These are phyloP conservation scores for Salix udensis DNA, from an alignment of 345 rosid species.

Conservation along the genomic window DNA sequence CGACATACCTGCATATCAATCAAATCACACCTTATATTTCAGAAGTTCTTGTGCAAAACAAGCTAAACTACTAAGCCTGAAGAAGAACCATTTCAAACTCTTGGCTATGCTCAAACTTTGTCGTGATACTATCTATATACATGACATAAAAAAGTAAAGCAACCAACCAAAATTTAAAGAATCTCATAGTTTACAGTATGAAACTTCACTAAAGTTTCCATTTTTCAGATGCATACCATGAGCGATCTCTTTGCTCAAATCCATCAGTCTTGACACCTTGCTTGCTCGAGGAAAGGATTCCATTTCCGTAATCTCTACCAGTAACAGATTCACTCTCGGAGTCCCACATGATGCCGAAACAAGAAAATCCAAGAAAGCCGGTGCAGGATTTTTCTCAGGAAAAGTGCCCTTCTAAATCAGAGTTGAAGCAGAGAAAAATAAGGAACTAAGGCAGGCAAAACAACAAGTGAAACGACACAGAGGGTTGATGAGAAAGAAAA, in stretches of 20 bases:
- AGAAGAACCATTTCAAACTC: background rate
- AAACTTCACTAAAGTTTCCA: background rate
- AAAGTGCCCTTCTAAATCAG: background rate
- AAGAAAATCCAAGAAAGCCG: slow-evolving; percentile 3
- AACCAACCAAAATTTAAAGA: background rate
- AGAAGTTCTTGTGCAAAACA: background rate
- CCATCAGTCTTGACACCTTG: slow-evolving; percentile 76
- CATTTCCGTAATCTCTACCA: slow-evolving; percentile 75
- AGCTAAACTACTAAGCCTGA: background rate
- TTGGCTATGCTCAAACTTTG: background rate
- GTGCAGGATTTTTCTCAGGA: slow-evolving; percentile 11
- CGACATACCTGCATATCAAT: slow-evolving; percentile 58
- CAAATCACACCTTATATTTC: background rate
- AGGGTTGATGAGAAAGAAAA: slow-evolving; percentile 7
- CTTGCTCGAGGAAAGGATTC: slow-evolving; percentile 55
- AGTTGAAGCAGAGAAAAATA: slow-evolving; percentile 6
- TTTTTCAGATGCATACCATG: slow-evolving; percentile 52
- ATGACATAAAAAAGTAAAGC: background rate
- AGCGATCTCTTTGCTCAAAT: slow-evolving; percentile 76
- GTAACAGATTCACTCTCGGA: slow-evolving; percentile 65
- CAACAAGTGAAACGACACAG: background rate
- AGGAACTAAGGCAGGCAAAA: slow-evolving; percentile 9
- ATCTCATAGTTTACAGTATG: background rate
- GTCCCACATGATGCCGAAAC: slow-evolving; percentile 66
- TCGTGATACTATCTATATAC: background rate